Evolutionary conservation across 495 filamentous ascomycete species (phyloP).

Genomic region (Podospora tetraspora): DNA sequence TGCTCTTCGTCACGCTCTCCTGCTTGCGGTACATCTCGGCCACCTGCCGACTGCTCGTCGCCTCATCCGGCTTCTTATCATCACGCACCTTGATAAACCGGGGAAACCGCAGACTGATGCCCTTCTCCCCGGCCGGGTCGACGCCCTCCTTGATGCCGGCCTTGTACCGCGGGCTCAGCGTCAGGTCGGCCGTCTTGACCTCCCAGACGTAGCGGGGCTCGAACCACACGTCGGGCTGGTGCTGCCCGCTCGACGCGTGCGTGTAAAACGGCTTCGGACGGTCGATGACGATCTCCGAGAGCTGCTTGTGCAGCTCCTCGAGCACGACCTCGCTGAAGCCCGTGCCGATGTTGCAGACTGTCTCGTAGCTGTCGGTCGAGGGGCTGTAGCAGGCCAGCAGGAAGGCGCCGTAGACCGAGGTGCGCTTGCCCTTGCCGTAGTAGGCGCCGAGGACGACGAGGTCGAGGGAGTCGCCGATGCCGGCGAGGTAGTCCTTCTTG

Average conservation of each 20-base stretch:
- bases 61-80: slow-evolving; percentile 91
- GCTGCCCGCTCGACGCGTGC: slow-evolving; percentile 74
- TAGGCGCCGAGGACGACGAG: slow-evolving; percentile 95
- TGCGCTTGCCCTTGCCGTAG: slow-evolving; percentile 89
- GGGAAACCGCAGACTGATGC: slow-evolving; percentile 84
- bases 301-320: slow-evolving; percentile 68
- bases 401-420: slow-evolving; percentile 91
- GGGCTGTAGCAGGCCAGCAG: slow-evolving; percentile 89
- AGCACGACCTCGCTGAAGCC: slow-evolving; percentile 88
- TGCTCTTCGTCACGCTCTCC: slow-evolving; percentile 72
- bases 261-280: slow-evolving; percentile 89
- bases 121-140: slow-evolving; percentile 69
- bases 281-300: slow-evolving; percentile 72
- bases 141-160: slow-evolving; percentile 62
- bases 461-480: slow-evolving; percentile 91
- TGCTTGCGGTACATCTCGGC: slow-evolving; percentile 97
- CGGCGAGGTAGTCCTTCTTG: slow-evolving; percentile 94
- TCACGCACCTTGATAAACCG: slow-evolving; percentile 84
- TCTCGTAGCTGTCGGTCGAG: slow-evolving; percentile 73
- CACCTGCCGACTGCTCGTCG: slow-evolving; percentile 74
- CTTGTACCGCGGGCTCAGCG: slow-evolving; percentile 85
- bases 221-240: slow-evolving; percentile 98
- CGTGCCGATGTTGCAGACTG: slow-evolving; percentile 96
- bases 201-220: slow-evolving; percentile 94
- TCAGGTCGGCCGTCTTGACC: slow-evolving; percentile 93